phyloP scores from a whole-genome alignment of 192 early-diverging fungal species.

The Linnemannia hyalina region DNA sequence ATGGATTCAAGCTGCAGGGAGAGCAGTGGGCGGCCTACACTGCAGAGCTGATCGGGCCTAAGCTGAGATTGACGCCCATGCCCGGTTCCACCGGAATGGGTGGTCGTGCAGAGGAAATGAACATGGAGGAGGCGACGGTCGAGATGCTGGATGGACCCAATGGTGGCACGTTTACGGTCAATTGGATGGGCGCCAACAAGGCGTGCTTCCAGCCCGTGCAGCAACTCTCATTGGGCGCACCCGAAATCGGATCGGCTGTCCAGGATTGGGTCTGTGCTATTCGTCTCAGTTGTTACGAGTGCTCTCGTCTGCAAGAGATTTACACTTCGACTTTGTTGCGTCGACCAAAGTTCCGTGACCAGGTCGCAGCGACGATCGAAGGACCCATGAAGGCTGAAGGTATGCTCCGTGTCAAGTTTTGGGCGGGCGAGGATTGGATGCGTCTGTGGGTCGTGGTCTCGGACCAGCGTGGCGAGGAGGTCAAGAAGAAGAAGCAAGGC shows the following conservation, averaged over 20 bases:
- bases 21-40: conserved; percentile 80
- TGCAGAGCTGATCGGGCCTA: conserved; percentile 79
- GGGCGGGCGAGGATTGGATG: conserved; percentile 62
- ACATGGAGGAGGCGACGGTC: conserved; percentile 77
- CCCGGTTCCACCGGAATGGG: conserved; percentile 26
- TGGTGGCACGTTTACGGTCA: conserved; percentile 72
- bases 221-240: conserved; percentile 62
- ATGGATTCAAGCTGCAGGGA: conserved; percentile 71
- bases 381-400: conserved; percentile 68
- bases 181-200: conserved; percentile 78
- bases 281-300: conserved; percentile 82
- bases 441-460: conserved; percentile 65
- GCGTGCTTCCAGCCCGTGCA: conserved; percentile 65
- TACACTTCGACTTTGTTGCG: conserved; percentile 73
- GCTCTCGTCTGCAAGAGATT: conserved; percentile 79
- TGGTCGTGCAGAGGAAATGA: conserved; percentile 76
- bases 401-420: conserved; percentile 67
- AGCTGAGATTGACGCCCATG: conserved; percentile 73
- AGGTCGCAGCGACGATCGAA: conserved; percentile 65
- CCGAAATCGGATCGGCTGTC: conserved; percentile 63
- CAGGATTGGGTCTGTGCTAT: conserved; percentile 80
- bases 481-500: conserved; percentile 62
- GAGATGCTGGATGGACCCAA: conserved; percentile 69
- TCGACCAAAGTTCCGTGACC: conserved; percentile 58
- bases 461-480: conserved; percentile 63